Conservation (phyloP, 306 rosid genomes). For the Cucumis cinereus region DNA sequence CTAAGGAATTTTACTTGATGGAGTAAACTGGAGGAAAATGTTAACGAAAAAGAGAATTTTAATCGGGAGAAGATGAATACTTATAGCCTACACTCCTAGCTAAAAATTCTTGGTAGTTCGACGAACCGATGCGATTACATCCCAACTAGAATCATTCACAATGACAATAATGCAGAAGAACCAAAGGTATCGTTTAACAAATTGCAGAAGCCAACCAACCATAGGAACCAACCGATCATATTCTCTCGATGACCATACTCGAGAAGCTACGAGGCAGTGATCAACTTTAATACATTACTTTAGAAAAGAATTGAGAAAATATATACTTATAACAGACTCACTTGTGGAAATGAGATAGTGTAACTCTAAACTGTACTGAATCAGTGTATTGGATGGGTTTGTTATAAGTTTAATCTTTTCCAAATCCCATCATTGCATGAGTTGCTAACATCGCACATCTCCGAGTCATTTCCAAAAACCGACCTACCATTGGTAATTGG, state of each 20-base stretch:
- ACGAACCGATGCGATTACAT: no score
- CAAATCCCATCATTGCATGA: slow-evolving; percentile 69
- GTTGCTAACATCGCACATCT: slow-evolving; percentile 63
- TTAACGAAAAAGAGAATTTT: no score
- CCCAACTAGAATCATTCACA: background rate
- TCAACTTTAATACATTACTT: background rate
- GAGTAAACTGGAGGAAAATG: no score
- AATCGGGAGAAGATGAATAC: no score
- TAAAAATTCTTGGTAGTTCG: no score
- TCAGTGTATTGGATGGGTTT: background rate
- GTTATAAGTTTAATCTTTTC: slow-evolving; percentile 33
- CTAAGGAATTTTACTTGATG: no score
- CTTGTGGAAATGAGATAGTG: background rate
- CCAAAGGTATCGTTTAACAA: background rate
- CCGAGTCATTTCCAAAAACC: slow-evolving; percentile 47
- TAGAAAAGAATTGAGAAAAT: background rate
- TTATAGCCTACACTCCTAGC: no score
- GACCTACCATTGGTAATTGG: slow-evolving; percentile 48
- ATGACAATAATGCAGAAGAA: background rate
- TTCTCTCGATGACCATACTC: background rate
- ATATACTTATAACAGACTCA: background rate
- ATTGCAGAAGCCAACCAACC: no score
- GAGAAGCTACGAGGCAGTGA: background rate
- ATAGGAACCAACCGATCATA: background rate
- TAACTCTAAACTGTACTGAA: background rate